Evolutionary conservation across 768 basidiomycete genomes (phyloP), one percentile per base, ranked within the genome.

Genomic region (Krasilnikovozyma curviuscula): DNA sequence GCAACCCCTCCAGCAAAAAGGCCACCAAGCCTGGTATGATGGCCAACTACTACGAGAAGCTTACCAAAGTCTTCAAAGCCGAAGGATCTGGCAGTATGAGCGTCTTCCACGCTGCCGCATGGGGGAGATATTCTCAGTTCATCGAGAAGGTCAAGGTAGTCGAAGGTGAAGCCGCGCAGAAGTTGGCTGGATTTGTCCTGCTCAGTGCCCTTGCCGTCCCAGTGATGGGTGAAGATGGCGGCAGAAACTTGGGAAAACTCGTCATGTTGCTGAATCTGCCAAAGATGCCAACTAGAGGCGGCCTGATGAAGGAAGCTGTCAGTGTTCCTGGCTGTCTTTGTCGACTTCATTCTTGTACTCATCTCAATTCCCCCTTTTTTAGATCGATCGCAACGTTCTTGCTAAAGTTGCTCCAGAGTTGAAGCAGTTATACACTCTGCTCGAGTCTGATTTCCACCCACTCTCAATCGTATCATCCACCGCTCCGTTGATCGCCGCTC

Each of bases 41-140:
- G 89, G 85, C 86, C 50, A 86, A 83, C 65, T 97, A 95, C 68
- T 97, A 97, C 67, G 88, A 95, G 65, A 95, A 97, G 67, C 76
- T 95, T 55, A 83, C 89, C 35, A 81, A 80, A 61, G 91, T 98
- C 54, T 98, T 95, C 71, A 72, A 89, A 58, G 91, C 88, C 43
- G 65, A 66, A 50, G 65, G 65, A 44, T 61, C 61, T 19, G 62
- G 62, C 71, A 53, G 50, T 32, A 58, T 58, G 57, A 55, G 55
- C 38, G 70, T 98, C 13, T 97, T 86, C 68, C 91, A 97, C 62
- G 89, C 91, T 41, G 86, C 91, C 16, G 86, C 91, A 0, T 95
- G 88, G 88, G 77, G 80, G 38, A 72, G 79, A 48, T 93, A 88
- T 63, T 78, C 57, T 79, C 59, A 71, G 74, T 53, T 68, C 54